Evolutionary conservation across 73 alveolate genomes (phyloP), one percentile per base, ranked within the genome.

Genomic region (Paraurostyla sp.): DNA sequence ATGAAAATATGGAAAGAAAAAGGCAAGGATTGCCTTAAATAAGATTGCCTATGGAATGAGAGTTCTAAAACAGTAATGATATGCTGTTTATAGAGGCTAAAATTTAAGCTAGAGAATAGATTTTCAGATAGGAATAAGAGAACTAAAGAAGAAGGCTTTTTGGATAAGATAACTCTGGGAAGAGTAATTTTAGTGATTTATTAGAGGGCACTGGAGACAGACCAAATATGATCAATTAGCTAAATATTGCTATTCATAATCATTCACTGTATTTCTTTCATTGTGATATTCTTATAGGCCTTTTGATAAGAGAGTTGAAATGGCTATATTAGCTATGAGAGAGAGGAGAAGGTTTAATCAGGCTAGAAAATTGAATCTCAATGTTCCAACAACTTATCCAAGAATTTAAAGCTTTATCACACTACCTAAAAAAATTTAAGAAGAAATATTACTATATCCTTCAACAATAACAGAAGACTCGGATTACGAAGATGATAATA

Each of bases 291-390:
- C 1, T 50, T 73, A 45, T 43, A 73, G 87, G 30, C 41, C 68
- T n/a, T 27, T 27, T n/a, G 80, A 52, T 50, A 29, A 23, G 62
- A 22, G 89, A 6, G 58, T 29, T 29, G 89, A 78, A 38, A 50
- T 78, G 78, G 76, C 80, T 6, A 78, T 78, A 2, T 40, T 78
- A 36, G 89, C 76, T 16, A 9, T 11, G 46, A 27, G 78, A 54
- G 89, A 78, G 40, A 2, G 89, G 3, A 20, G 89, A 13, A 15
- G 89, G 15, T 78, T 33, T 40, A 78, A 78, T 38, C 45, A 78
- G 40, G 65, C 52, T 36, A 20, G 89, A 7, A 20, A 60, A 20
- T 60, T 78, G 9, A 43, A 60, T 29, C 6, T 78, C 2, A 23
- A 54, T 3, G 32, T 78, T 16, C 89, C 89, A 22, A 4, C 27